phyloP scores from a whole-genome alignment of 768 basidiomycete species.

The Pholiota conissans region DNA sequence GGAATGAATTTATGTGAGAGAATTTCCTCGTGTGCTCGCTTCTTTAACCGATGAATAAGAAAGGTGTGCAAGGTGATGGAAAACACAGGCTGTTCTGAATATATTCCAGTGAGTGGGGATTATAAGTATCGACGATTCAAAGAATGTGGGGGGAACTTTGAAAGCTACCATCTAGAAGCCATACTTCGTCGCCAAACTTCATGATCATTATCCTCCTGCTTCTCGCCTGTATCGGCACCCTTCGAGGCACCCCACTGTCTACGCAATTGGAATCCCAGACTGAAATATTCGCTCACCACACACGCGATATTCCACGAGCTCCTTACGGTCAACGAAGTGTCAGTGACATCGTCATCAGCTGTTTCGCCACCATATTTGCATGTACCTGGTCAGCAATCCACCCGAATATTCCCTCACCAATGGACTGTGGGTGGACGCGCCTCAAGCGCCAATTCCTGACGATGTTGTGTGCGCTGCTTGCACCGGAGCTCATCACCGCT shows the following conservation, averaged over 20 bases:
- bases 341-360: background rate
- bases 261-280: background rate
- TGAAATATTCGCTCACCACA: background rate
- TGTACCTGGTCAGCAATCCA: constrained; percentile 12
- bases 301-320: background rate
- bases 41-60: too few species aligned
- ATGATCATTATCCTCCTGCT: too few species aligned
- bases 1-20: too few species aligned
- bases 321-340: background rate
- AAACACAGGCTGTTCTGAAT: too few species aligned
- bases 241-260: background rate
- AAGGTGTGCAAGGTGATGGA: too few species aligned
- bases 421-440: background rate
- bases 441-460: background rate
- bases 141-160: too few species aligned
- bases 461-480: constrained; percentile 11
- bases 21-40: too few species aligned
- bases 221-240: too few species aligned
- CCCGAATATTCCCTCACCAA: constrained; percentile 11
- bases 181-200: too few species aligned
- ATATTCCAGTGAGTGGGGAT: too few species aligned
- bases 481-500: constrained; percentile 18
- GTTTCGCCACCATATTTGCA: constrained; percentile 8
- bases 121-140: too few species aligned
- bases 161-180: too few species aligned